Evolutionary conservation across 257 asterid species (phyloP).

Genomic region (Solanum virginianum): DNA sequence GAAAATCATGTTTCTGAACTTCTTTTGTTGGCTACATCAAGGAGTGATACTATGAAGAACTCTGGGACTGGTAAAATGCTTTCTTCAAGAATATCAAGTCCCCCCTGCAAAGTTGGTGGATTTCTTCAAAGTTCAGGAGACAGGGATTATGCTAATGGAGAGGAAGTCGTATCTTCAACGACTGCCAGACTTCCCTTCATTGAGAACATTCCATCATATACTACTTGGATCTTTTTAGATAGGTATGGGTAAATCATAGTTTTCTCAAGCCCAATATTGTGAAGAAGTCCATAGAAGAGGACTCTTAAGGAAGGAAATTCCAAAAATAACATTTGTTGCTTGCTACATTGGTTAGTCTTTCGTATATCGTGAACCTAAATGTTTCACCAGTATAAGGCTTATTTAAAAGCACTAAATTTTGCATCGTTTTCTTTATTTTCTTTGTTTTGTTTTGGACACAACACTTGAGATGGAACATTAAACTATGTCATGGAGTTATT

Average conservation of each 20-base stretch:
- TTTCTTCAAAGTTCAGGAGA: slow-evolving; percentile 41
- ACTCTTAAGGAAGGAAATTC: neutral
- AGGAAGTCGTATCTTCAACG: slow-evolving; percentile 46
- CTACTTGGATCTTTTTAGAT: slow-evolving; percentile 88
- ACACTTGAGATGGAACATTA: neutral
- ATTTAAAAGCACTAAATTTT: neutral
- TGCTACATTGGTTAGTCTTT: neutral
- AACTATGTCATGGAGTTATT: neutral
- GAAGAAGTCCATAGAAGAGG: neutral
- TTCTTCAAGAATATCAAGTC: slow-evolving; percentile 48
- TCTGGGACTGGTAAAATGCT: slow-evolving; percentile 39
- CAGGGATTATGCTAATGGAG: slow-evolving; percentile 34
- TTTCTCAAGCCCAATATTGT: neutral
- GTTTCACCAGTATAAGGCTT: neutral
- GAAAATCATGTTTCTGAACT: slow-evolving; percentile 37
- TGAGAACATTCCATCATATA: slow-evolving; percentile 71
- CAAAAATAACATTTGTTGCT: neutral
- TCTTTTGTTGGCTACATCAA: slow-evolving; percentile 36
- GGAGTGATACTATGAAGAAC: slow-evolving; percentile 25
- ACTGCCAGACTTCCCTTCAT: slow-evolving; percentile 58
- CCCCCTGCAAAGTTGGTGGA: slow-evolving; percentile 47
- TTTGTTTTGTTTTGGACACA: neutral
- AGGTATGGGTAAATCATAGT: slow-evolving; percentile 29
- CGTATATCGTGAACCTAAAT: neutral
- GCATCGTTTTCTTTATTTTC: neutral